A percentile compares a stretch with the other conserved stretches of the same genome.
Evolutionary conservation across 352 stramenopile genomes (phyloP).

Genomic region (Globisporangium nodosum): DNA sequence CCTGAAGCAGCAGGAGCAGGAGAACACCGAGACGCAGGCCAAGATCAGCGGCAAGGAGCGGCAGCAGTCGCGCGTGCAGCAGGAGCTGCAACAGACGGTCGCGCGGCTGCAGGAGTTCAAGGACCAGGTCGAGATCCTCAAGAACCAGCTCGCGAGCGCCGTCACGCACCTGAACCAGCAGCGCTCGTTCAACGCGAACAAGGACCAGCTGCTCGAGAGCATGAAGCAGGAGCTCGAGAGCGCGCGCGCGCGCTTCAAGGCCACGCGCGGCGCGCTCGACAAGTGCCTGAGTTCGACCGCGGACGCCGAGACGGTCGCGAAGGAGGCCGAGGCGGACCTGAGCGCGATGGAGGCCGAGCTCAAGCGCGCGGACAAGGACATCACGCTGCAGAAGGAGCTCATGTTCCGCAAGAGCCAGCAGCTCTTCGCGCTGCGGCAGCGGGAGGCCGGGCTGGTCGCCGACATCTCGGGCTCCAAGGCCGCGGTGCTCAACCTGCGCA

Average conservation of each 20-base stretch:
- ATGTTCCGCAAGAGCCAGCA: slow-evolving; percentile 91
- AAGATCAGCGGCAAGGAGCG: slow-evolving; percentile 69
- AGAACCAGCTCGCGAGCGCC: slow-evolving; percentile 85
- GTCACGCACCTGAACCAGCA: slow-evolving; percentile 84
- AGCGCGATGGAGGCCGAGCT: slow-evolving; percentile 57
- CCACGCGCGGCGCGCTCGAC: slow-evolving; percentile 75
- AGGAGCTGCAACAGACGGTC: slow-evolving; percentile 55
- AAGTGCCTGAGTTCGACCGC: slow-evolving; percentile 60
- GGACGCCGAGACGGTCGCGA: slow-evolving; percentile 79
- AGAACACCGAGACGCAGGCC: slow-evolving; percentile 78
- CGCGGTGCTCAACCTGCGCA: slow-evolving; percentile 79
- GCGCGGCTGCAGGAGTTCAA: slow-evolving; percentile 74
- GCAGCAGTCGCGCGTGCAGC: slow-evolving; percentile 59
- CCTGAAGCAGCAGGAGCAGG: slow-evolving; percentile 80
- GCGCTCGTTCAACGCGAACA: slow-evolving; percentile 70
- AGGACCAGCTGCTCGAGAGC: slow-evolving; percentile 64
- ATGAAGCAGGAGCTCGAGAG: slow-evolving; percentile 75
- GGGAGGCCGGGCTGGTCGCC: slow-evolving; percentile 85
- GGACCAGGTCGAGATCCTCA: slow-evolving; percentile 91
- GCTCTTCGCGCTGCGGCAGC: slow-evolving; percentile 82
- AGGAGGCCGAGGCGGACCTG: slow-evolving; percentile 79
- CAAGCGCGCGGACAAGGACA: slow-evolving; percentile 69
- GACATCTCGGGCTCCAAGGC: slow-evolving; percentile 91
- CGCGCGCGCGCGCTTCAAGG: slow-evolving; percentile 68
- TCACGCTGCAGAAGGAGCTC: slow-evolving; percentile 86